These are phyloP conservation scores for Laetiporus sulphureus DNA, from an alignment of 1,284 basidiomycete genomes.

Conservation along the genomic window DNA sequence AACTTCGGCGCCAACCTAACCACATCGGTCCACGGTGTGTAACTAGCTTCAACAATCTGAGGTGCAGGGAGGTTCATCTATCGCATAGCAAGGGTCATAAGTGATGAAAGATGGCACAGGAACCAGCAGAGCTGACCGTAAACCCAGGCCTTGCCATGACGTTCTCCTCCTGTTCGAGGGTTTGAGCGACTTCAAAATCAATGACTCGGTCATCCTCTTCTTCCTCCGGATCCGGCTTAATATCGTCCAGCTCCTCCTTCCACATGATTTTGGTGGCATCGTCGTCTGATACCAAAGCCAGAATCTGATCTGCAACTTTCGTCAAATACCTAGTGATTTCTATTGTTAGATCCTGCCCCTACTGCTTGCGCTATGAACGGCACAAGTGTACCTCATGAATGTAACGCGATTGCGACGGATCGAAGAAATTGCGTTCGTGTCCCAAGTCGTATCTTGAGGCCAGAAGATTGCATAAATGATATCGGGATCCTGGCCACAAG, in stretches of 20 bases:
- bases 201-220: slow-evolving; percentile 39
- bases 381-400: slow-evolving; percentile 46
- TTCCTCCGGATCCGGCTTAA: slow-evolving; percentile 15
- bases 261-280: slow-evolving; percentile 38
- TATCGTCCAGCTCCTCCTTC: slow-evolving; percentile 26
- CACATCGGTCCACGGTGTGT: no score
- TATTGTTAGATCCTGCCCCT: background rate
- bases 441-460: slow-evolving; percentile 58
- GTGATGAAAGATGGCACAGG: no score
- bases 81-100: no score
- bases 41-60: no score
- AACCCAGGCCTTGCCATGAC: slow-evolving; percentile 37
- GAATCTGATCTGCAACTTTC: slow-evolving; percentile 47
- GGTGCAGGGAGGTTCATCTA: no score
- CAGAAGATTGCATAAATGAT: slow-evolving; percentile 47
- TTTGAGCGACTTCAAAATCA: slow-evolving; percentile 49
- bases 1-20: slow-evolving; percentile 6
- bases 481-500: slow-evolving; percentile 6
- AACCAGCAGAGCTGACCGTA: slow-evolving; percentile 33
- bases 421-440: slow-evolving; percentile 38
- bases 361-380: background rate
- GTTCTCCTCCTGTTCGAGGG: slow-evolving; percentile 50
- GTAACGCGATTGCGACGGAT: slow-evolving; percentile 47
- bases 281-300: slow-evolving; percentile 39
- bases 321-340: slow-evolving; percentile 49